These are phyloP conservation scores for Solanum chmielewskii DNA, from an alignment of 257 asterid species.

Conservation along the genomic window DNA sequence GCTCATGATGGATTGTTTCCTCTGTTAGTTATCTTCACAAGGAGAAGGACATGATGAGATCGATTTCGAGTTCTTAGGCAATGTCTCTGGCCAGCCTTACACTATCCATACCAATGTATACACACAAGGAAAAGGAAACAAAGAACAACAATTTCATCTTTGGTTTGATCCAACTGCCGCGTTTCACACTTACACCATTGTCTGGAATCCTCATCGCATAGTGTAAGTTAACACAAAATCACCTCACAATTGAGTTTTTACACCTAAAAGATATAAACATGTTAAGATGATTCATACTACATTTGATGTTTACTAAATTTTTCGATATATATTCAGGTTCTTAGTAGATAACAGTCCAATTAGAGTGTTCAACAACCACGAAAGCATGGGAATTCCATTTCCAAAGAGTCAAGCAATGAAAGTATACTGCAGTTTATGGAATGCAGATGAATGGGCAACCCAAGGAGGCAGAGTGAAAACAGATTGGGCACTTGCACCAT, in stretches of 20 bases:
- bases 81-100: constrained; percentile 2
- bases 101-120: background rate
- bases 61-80: background rate
- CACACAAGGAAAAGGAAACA: constrained; percentile 1
- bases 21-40: background rate
- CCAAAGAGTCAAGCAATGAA: background rate
- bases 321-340: background rate
- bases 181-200: constrained; percentile 4
- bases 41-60: background rate
- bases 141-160: constrained; percentile 3
- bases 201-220: constrained; percentile 2
- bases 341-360: background rate
- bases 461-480: constrained; percentile 4
- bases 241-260: too few relatives aligned
- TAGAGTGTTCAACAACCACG: background rate
- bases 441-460: background rate
- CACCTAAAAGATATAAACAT: background rate
- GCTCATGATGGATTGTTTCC: background rate
- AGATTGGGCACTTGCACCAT: background rate
- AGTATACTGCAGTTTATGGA: background rate
- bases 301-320: background rate
- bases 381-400: background rate
- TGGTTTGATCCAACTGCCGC: constrained; percentile 5
- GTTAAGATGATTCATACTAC: background rate
- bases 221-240: background rate